A percentile compares a stretch with the other conserved stretches of the same genome.
These are phyloP conservation scores for Cladosporium halotolerans DNA, from an alignment of 2,329 filamentous ascomycete genomes.

Conservation along the genomic window DNA sequence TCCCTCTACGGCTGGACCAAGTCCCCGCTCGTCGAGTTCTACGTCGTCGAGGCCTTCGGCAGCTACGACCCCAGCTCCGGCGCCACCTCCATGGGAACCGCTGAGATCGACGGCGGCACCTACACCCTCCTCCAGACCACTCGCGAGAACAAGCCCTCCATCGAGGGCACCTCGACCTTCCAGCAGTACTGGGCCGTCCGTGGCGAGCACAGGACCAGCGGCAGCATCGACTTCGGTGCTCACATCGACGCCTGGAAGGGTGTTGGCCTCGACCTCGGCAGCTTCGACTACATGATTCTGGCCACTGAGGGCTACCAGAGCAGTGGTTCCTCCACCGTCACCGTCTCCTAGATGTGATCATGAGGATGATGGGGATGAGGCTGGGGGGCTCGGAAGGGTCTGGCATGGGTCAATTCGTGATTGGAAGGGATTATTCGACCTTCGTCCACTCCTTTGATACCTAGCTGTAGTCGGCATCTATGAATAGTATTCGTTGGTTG, in stretches of 20 bases:
- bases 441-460: conserved; percentile 10
- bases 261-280: conserved; percentile 21
- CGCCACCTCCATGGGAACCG: conserved; percentile 44
- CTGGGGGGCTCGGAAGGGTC: neutral
- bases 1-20: conserved; percentile 51
- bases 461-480: neutral
- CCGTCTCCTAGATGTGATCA: conserved; percentile 20
- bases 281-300: conserved; percentile 39
- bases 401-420: neutral
- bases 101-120: conserved; percentile 46
- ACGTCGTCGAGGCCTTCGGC: conserved; percentile 49
- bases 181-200: conserved; percentile 40
- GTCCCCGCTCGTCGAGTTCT: conserved; percentile 50
- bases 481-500: neutral
- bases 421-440: neutral
- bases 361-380: neutral
- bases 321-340: conserved; percentile 34
- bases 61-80: conserved; percentile 44
- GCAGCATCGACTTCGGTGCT: conserved; percentile 23
- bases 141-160: conserved; percentile 36
- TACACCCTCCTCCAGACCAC: conserved; percentile 48
- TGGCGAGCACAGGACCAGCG: conserved; percentile 26
- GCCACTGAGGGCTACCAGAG: conserved; percentile 40
- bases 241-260: conserved; percentile 25
- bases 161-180: conserved; percentile 37